Conservation (phyloP, 129 eudicot species). For the Centella asiatica region DNA sequence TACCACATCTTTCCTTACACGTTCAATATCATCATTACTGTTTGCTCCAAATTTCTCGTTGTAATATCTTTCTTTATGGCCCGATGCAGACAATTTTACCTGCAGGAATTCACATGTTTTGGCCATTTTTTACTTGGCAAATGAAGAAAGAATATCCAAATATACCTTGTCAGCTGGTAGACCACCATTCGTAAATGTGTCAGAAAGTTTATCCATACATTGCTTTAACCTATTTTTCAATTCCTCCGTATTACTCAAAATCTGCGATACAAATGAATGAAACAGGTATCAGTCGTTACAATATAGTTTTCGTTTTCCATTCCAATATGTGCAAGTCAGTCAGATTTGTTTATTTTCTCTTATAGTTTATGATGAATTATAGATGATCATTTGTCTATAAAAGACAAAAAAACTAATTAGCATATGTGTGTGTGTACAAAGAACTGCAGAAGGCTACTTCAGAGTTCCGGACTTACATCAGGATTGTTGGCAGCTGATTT, state of each 20-base stretch:
- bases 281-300: too few relatives aligned
- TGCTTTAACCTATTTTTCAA: slow-evolving; percentile 32
- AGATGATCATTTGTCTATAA: too few relatives aligned
- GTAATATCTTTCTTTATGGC: slow-evolving; percentile 46
- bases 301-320: too few relatives aligned
- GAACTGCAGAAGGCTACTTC: too few relatives aligned
- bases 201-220: slow-evolving; percentile 10
- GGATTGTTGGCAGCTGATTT: background rate
- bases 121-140: too few relatives aligned
- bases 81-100: slow-evolving; percentile 44
- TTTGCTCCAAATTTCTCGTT: slow-evolving; percentile 41
- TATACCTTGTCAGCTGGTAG: slow-evolving; percentile 32
- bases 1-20: slow-evolving; percentile 35
- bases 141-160: too few relatives aligned
- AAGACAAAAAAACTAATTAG: too few relatives aligned
- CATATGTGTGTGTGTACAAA: too few relatives aligned
- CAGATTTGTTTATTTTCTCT: too few relatives aligned
- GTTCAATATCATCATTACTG: slow-evolving; percentile 22
- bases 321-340: too few relatives aligned
- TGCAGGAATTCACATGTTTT: slow-evolving; percentile 9
- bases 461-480: background rate
- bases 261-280: slow-evolving; percentile 14
- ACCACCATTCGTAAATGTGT: slow-evolving; percentile 25
- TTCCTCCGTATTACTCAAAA: slow-evolving; percentile 29
- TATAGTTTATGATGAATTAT: too few relatives aligned